Evolutionary conservation across 108 stramenopile genomes (phyloP).

Genomic region (Cyclotella atomus): DNA sequence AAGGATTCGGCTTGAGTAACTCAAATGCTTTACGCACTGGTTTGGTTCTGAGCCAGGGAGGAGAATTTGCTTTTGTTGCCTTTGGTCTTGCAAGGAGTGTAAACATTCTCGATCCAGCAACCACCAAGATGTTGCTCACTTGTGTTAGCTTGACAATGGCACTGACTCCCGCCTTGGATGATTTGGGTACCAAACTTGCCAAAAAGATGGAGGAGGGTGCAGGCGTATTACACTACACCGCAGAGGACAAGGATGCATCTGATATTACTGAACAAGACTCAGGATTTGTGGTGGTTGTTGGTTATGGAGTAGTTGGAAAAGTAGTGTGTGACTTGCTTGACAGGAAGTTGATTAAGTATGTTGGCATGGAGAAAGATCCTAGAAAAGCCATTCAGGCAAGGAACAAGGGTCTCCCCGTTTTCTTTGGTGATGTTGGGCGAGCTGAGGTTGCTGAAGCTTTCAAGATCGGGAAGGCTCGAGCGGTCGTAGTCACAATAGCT

Average conservation of each 20-base stretch:
- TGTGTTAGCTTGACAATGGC: constrained; percentile 97
- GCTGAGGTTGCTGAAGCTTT: constrained; percentile 93
- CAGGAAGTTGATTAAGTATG: constrained; percentile 92
- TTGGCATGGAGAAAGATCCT: constrained; percentile 94
- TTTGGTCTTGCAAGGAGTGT: constrained; percentile 91
- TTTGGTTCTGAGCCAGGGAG: constrained; percentile 92
- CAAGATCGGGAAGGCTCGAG: constrained; percentile 93
- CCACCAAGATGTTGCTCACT: constrained; percentile 91
- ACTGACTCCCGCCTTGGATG: constrained; percentile 85
- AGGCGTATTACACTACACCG: constrained; percentile 91
- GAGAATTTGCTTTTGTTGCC: constrained; percentile 98
- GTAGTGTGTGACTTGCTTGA: constrained; percentile 95
- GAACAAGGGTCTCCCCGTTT: constrained; percentile 93
- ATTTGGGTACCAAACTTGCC: constrained; percentile 68
- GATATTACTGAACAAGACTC: constrained; percentile 85
- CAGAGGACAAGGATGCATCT: constrained; percentile 86
- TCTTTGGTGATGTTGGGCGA: constrained; percentile 94
- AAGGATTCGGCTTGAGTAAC: constrained; percentile 82
- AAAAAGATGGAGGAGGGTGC: constrained; percentile 82
- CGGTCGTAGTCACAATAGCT: constrained; percentile 91
- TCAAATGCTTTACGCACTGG: constrained; percentile 89
- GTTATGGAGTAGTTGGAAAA: constrained; percentile 94
- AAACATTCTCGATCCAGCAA: constrained; percentile 75
- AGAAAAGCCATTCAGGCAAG: constrained; percentile 93
- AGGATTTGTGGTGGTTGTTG: constrained; percentile 93